Evolutionary conservation across 192 early-diverging fungal species (phyloP), one percentile per base, ranked within the genome.

Genomic region (Borealophlyctis nickersoniae): DNA sequence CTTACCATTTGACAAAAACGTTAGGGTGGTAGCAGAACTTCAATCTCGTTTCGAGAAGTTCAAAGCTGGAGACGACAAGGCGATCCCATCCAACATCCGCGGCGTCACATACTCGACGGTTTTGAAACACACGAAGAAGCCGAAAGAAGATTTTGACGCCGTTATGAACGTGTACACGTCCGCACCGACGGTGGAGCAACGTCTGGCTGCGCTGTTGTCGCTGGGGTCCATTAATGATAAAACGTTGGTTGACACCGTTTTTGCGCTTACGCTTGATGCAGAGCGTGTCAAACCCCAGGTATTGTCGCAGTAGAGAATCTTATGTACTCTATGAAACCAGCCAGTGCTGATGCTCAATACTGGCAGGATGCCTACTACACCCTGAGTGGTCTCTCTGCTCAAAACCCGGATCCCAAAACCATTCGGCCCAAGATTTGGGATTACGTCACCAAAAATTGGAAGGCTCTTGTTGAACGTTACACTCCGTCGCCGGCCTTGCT

Each of bases 181-280:
- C 49, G 65, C 71, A 28, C 11, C 53, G 31, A 52, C 65, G 2
- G 33, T 52, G 22, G 62, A 87, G 74, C 81, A 85, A 65, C 77
- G 82, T 30, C 63, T 87, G 60, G 72, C 70, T 0, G 83, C 88
- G 4, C 73, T 92, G 26, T 71, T 67, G 23, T 61, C 78, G 0
- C 73, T 88, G 63, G 84, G 86, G 4, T 67, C 71, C 27, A 73
- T 72, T 34, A 65, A 77, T 45, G 81, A 82, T 56, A 13, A 52
- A 22, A 60, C 52, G 2, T 63, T 77, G 62, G 80, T 87, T 57
- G 82, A 92, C 62, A 49, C 52, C 48, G 81, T 90, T 53, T 89
- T 92, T 45, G 88, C 91, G 58, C 87, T 94, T 52, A 73, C 89
- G 1, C 87, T 92, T 28, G 90, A 95, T 76, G 78, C 91, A 22